phyloP scores from a whole-genome alignment of 2,329 filamentous ascomycete species.

The Sporothrix sp. region DNA sequence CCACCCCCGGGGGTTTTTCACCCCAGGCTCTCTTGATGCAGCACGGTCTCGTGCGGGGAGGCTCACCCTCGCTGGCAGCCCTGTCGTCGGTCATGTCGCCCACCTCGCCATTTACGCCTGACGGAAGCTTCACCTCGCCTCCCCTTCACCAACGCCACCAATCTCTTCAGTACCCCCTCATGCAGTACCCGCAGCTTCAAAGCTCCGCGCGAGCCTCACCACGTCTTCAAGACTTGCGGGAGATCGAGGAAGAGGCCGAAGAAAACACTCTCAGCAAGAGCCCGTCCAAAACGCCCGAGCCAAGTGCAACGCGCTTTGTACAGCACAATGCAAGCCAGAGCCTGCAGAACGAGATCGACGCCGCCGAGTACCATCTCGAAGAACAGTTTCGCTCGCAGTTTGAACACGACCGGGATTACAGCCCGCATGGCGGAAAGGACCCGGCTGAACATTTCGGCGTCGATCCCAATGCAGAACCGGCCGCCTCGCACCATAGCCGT shows the following conservation, averaged over 20 bases:
- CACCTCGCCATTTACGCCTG: slow-evolving; percentile 50
- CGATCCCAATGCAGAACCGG: slow-evolving; percentile 15
- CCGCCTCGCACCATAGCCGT: slow-evolving; percentile 28
- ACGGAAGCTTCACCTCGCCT: slow-evolving; percentile 35
- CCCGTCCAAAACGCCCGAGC: slow-evolving; percentile 45
- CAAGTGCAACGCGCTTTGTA: slow-evolving; percentile 27
- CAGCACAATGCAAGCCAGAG: slow-evolving; percentile 65
- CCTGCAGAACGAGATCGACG: slow-evolving; percentile 75
- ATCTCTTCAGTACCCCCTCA: slow-evolving; percentile 47
- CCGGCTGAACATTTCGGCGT: slow-evolving; percentile 19
- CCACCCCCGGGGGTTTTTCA: slow-evolving; percentile 50
- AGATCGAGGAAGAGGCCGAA: slow-evolving; percentile 55
- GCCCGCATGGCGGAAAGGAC: slow-evolving; percentile 45
- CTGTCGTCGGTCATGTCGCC: slow-evolving; percentile 52
- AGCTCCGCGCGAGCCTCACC: slow-evolving; percentile 48
- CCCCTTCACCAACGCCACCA: slow-evolving; percentile 47
- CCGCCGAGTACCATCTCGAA: slow-evolving; percentile 76
- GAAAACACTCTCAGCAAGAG: slow-evolving; percentile 33
- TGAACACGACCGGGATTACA: slow-evolving; percentile 64
- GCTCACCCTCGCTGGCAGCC: slow-evolving; percentile 54
- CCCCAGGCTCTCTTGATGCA: slow-evolving; percentile 45
- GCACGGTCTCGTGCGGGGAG: slow-evolving; percentile 43
- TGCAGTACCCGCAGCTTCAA: slow-evolving; percentile 48
- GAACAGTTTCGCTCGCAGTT: slow-evolving; percentile 69
- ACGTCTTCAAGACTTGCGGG: slow-evolving; percentile 61